Conservation (phyloP, 176 grass and related monocot species). For the Avena insularis region DNA sequence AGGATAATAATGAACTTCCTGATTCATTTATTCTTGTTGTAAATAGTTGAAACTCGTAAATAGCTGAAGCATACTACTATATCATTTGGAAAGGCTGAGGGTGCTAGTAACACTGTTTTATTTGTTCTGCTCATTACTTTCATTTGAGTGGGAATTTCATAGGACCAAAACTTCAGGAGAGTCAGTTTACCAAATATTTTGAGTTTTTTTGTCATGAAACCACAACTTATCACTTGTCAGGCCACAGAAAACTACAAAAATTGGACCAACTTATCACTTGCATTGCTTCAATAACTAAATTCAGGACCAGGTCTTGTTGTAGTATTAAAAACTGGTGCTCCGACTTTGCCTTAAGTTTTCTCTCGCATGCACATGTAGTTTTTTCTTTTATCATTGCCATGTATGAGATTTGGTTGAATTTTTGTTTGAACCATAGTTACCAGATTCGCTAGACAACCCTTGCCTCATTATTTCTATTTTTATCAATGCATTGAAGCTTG, state of each 20-base stretch:
- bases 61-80: not conserved
- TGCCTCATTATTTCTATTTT: not conserved
- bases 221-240: not conserved
- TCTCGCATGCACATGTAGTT: not conserved
- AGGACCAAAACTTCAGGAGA: not conserved
- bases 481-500: not conserved
- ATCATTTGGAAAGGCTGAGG: not conserved
- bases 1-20: not conserved
- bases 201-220: not conserved
- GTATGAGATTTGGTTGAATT: not conserved
- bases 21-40: not conserved
- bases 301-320: not conserved
- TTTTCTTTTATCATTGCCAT: constrained; percentile 1
- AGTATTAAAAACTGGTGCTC: not conserved
- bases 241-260: not conserved
- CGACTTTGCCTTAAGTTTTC: not conserved
- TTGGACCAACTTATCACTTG: not conserved
- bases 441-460: not conserved
- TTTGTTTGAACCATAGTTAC: not conserved
- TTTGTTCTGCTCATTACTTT: not conserved
- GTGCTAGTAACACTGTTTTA: not conserved
- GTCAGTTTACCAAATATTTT: not conserved
- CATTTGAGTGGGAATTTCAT: not conserved
- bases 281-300: constrained; percentile 18
- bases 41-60: not conserved